Evolutionary conservation across 1,284 basidiomycete genomes (phyloP), one percentile per base, ranked within the genome.

Genomic region (Rhodotorula sp.): DNA sequence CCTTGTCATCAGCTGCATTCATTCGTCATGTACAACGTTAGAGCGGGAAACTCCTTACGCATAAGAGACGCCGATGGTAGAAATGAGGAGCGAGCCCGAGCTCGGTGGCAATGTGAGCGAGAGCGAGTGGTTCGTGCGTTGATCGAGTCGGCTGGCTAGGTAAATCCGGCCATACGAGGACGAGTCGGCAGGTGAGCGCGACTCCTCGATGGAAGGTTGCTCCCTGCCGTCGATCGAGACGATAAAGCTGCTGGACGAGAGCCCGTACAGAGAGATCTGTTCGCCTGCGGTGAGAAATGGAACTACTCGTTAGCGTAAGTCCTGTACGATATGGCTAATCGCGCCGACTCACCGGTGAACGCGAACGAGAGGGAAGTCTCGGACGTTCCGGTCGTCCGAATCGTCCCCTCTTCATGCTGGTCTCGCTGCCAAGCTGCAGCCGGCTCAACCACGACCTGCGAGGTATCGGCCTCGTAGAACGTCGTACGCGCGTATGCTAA

Each of bases 181-280:
- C 8, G 59, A 24, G 10, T 26, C 26, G 15, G 57, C 5, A 6
- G 17, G 4, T 6, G 53, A 45, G 30, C 29, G 26, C 6, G 44
- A 20, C 17, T 42, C 37, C 37, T 29, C 10, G 8, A 42, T 17
- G 29, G 59, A 49, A 10, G 45, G 48, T 20, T 14, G n/a, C n/a
- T 7, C 3, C 24, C 4, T 7, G 20, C 56, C 61, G 61, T 67
- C 60, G 49, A 67, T 49, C n/a, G 45, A 42, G 45, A 37, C 60
- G 44, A 33, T n/a, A n/a, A 63, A 67, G 30, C 37, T 4, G 30
- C 46, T 20, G 6, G 62, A 29, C 15, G 42, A 17, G 4, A 42
- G 17, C 8, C 69, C 69, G 59, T 46, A 70, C 1, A 70, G 30
- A 10, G 53, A 57, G 6, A 70, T 46, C 49, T 70, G 69, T 42